Evolutionary conservation across 2,329 filamentous ascomycete genomes (phyloP), one percentile per base, ranked within the genome.

Genomic region (Catunica adiposa): DNA sequence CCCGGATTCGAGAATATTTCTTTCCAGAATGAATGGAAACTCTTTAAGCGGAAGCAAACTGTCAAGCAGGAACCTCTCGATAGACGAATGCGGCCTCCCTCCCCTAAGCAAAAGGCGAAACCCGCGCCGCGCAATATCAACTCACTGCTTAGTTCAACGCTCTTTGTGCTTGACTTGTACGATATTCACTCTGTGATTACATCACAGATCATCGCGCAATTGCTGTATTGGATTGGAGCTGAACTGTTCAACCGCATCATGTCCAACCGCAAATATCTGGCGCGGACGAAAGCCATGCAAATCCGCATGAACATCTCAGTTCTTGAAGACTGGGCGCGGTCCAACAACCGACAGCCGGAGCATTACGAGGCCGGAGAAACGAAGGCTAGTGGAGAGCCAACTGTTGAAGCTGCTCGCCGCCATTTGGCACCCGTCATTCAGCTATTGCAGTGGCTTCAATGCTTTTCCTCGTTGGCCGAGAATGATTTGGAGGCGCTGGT

Each of bases 241-340:
- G 92, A 98, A 69, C 79, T 97, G 7, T 98, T 98, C 72, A 98
- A 98, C 68, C 84, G 90, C 58, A 86, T 98, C 67, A 95, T 98
- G 86, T 90, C 86, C 29, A 96, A 94, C 64, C 81, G 88, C 61
- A 89, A 90, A 66, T 98, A 96, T 64, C 75, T 98, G 8, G 90
- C 92, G 4, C 79, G 92, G 54, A 98, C 92, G 17, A 98, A 98
- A 68, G 92, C 92, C 2, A 98, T 98, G 92, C 92, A 98, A 67
- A 97, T 98, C 62, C 86, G 92, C 61, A 97, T 98, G 89, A 98
- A 98, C 66, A 82, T 98, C 5, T 97, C 92, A 0, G 84, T 83
- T 6, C 73, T 98, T 20, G 92, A 98, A 67, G 92, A 98, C 65
- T 98, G 92, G 92, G 90, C 92, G 1, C 79, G 90, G 29, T 77